Evolutionary conservation across 2,329 filamentous ascomycete genomes (phyloP).

Genomic region (Paraphaeosphaeria minitans): DNA sequence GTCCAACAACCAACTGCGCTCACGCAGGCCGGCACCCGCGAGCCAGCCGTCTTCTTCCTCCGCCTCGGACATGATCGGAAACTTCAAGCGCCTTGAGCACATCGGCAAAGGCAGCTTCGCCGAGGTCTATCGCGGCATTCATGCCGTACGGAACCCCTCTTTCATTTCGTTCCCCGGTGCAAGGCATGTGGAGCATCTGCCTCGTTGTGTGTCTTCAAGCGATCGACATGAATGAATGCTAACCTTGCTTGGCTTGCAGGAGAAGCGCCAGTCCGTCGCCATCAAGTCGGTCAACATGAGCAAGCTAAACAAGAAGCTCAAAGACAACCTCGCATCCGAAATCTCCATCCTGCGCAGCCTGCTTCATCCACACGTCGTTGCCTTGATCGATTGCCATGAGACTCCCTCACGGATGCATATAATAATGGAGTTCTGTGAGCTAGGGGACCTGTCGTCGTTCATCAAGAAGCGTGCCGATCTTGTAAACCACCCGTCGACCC

Average conservation of each 20-base stretch:
- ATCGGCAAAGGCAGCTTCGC: conserved; percentile 98
- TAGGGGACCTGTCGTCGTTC: conserved; percentile 92
- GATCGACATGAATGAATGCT: conserved; percentile 17
- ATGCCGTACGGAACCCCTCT: conserved; percentile 67
- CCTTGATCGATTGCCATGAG: conserved; percentile 92
- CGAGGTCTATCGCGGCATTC: conserved; percentile 85
- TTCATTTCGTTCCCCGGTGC: neutral
- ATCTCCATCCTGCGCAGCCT: conserved; percentile 94
- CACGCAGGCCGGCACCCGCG: conserved; percentile 45
- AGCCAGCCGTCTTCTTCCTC: conserved; percentile 42
- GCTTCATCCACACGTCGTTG: conserved; percentile 95
- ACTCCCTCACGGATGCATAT: conserved; percentile 88
- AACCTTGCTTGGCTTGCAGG: conserved; percentile 55
- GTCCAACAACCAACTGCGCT: conserved; percentile 33
- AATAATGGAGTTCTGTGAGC: conserved; percentile 97
- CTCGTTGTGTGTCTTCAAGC: neutral
- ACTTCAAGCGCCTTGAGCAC: conserved; percentile 82
- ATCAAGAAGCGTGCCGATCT: conserved; percentile 92
- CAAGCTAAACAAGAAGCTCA: conserved; percentile 93
- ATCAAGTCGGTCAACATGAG: conserved; percentile 94
- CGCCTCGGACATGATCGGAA: conserved; percentile 61
- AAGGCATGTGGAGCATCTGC: neutral
- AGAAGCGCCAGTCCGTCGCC: conserved; percentile 80
- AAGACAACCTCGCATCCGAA: conserved; percentile 93
- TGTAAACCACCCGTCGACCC: conserved; percentile 76